Conservation (phyloP, 768 basidiomycete species). For the Serendipita vermifera region DNA sequence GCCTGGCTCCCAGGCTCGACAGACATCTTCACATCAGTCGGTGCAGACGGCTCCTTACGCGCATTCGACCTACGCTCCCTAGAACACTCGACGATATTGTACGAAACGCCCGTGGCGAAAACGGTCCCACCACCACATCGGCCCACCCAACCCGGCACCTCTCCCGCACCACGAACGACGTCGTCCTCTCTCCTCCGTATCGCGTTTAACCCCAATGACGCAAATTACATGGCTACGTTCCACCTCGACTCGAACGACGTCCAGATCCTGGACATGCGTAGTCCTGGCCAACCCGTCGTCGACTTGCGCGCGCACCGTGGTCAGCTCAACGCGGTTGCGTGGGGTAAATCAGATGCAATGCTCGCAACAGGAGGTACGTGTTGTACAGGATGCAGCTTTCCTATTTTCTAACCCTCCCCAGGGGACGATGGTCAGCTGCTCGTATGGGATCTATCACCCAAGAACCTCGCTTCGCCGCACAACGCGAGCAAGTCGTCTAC, state of each 20-base stretch:
- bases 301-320: constrained; percentile 76
- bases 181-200: constrained; percentile 76
- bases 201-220: constrained; percentile 80
- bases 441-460: constrained; percentile 70
- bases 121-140: too few relatives aligned
- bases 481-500: constrained; percentile 51
- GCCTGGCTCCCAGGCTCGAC: constrained; percentile 96
- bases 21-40: constrained; percentile 96
- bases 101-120: constrained; percentile 42
- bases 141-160: too few relatives aligned
- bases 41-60: constrained; percentile 90
- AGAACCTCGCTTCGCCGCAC: constrained; percentile 44
- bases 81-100: constrained; percentile 96
- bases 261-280: constrained; percentile 93
- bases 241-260: constrained; percentile 85
- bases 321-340: constrained; percentile 76
- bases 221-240: constrained; percentile 95
- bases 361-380: constrained; percentile 73
- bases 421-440: constrained; percentile 92
- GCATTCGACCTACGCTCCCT: constrained; percentile 93
- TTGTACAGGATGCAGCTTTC: neutral
- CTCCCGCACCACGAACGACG: constrained; percentile 51
- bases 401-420: constrained; percentile 23
- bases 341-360: constrained; percentile 77
- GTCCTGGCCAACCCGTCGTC: constrained; percentile 88